Evolutionary conservation across 176 grass and related monocot genomes (phyloP).

Genomic region (Eleusine indica): DNA sequence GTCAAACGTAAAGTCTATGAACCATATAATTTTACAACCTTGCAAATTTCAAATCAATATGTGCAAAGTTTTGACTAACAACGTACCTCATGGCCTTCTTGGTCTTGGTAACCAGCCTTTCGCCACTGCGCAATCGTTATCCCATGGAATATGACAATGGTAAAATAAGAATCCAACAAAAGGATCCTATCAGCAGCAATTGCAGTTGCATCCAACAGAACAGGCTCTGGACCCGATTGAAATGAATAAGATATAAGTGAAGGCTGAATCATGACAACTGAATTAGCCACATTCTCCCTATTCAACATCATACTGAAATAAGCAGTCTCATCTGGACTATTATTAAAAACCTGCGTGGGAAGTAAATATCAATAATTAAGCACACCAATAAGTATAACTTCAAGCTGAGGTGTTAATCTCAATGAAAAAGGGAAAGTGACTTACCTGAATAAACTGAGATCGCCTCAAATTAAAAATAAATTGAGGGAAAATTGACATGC

Average conservation of each 20-base stretch:
- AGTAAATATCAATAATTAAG: slow-evolving; percentile 43
- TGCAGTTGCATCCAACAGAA: slow-evolving; percentile 77
- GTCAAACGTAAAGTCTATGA: background rate
- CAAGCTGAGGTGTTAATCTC: slow-evolving; percentile 23
- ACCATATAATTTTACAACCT: background rate
- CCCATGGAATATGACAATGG: slow-evolving; percentile 76
- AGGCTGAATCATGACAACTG: slow-evolving; percentile 89
- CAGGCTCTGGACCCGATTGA: slow-evolving; percentile 64
- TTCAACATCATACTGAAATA: slow-evolving; percentile 84
- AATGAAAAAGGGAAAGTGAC: slow-evolving; percentile 14
- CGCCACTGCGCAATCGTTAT: slow-evolving; percentile 77
- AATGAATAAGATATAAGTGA: slow-evolving; percentile 87
- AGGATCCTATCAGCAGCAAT: slow-evolving; percentile 75
- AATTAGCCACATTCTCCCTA: slow-evolving; percentile 66
- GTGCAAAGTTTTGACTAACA: slow-evolving; percentile 16
- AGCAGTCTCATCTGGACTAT: slow-evolving; percentile 84
- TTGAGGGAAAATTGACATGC: slow-evolving; percentile 87
- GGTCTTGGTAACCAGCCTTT: slow-evolving; percentile 94
- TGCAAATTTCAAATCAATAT: slow-evolving; percentile 1
- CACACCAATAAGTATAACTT: slow-evolving; percentile 3
- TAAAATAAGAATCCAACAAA: slow-evolving; percentile 89
- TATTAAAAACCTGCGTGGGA: slow-evolving; percentile 71
- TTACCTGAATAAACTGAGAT: slow-evolving; percentile 95
- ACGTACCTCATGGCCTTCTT: slow-evolving; percentile 82
- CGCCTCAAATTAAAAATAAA: slow-evolving; percentile 94